Evolutionary conservation across 1,284 basidiomycete species (phyloP).

Genomic region (Ustilago lituana): DNA sequence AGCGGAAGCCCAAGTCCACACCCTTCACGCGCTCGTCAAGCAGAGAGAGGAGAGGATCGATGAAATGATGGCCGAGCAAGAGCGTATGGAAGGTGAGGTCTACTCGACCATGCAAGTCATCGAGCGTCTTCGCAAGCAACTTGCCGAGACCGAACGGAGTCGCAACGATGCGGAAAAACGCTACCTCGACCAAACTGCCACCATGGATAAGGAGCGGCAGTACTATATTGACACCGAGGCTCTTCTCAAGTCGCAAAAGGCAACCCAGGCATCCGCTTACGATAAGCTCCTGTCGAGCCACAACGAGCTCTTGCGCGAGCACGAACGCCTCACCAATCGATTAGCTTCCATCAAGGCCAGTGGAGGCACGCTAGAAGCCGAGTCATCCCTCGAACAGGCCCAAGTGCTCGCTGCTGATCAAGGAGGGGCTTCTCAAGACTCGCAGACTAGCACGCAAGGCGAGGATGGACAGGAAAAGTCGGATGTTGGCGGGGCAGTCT

Average conservation of each 20-base stretch:
- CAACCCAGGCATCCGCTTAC: slow-evolving; percentile 36
- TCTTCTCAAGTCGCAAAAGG: slow-evolving; percentile 53
- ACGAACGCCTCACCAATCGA: slow-evolving; percentile 47
- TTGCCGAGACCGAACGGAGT: slow-evolving; percentile 48
- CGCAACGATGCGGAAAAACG: slow-evolving; percentile 52
- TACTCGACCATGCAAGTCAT: slow-evolving; percentile 48
- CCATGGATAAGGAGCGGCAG: slow-evolving; percentile 60
- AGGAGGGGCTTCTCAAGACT: background rate
- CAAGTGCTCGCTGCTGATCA: background rate
- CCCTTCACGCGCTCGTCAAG: slow-evolving; percentile 35
- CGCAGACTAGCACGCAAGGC: background rate
- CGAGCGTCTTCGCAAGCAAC: slow-evolving; percentile 53
- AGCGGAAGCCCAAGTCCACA: slow-evolving; percentile 27
- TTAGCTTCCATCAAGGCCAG: slow-evolving; percentile 39
- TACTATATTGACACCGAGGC: slow-evolving; percentile 56
- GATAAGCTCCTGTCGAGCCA: slow-evolving; percentile 51
- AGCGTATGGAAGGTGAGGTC: slow-evolving; percentile 55
- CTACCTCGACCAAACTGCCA: slow-evolving; percentile 51
- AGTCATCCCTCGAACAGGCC: background rate
- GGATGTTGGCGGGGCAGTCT: background rate
- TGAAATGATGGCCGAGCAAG: slow-evolving; percentile 57
- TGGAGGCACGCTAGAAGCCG: background rate
- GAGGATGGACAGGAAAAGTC: background rate
- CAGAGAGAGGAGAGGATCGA: slow-evolving; percentile 58
- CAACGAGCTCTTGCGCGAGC: slow-evolving; percentile 48